These are phyloP conservation scores for Candida sanyaensis DNA, from an alignment of 1,139 yeast genomes.

Conservation along the genomic window DNA sequence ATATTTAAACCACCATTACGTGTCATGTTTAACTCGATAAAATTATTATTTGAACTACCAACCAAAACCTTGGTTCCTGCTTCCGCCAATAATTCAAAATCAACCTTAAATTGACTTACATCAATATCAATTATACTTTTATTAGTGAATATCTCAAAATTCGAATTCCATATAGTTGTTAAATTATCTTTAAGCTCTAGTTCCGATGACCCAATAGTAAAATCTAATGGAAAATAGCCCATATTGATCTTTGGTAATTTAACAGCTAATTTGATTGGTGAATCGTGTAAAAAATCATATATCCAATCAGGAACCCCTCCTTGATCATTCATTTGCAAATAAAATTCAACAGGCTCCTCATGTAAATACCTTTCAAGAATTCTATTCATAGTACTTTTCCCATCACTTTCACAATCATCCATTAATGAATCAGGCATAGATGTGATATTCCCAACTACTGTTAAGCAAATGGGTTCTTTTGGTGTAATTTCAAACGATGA, in stretches of 20 bases:
- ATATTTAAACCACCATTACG: constrained; percentile 1
- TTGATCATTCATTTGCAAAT: constrained; percentile 20
- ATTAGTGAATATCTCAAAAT: constrained; percentile 8
- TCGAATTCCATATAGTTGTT: constrained; percentile 8
- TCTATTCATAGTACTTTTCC: constrained; percentile 25
- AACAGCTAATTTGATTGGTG: constrained; percentile 9
- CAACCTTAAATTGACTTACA: constrained; percentile 18
- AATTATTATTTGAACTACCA: constrained; percentile 16
- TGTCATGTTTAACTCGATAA: constrained; percentile 13
- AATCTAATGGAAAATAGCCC: not conserved
- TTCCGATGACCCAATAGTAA: constrained; percentile 8
- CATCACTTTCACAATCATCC: constrained; percentile 20
- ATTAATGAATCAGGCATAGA: constrained; percentile 21
- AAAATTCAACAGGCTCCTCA: constrained; percentile 21
- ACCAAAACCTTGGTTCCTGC: constrained; percentile 10
- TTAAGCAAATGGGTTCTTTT: constrained; percentile 13
- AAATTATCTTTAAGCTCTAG: constrained; percentile 18
- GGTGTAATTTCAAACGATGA: constrained; percentile 19
- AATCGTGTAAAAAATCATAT: constrained; percentile 16
- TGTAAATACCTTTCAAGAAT: constrained; percentile 22
- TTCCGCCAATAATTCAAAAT: constrained; percentile 14
- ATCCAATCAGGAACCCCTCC: constrained; percentile 31
- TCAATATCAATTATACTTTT: constrained; percentile 16
- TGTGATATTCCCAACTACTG: constrained; percentile 15
- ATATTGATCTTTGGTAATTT: constrained; percentile 11